Evolutionary conservation across 345 rosid genomes (phyloP), one percentile per base, ranked within the genome.

Genomic region (Salix koriyanagi): DNA sequence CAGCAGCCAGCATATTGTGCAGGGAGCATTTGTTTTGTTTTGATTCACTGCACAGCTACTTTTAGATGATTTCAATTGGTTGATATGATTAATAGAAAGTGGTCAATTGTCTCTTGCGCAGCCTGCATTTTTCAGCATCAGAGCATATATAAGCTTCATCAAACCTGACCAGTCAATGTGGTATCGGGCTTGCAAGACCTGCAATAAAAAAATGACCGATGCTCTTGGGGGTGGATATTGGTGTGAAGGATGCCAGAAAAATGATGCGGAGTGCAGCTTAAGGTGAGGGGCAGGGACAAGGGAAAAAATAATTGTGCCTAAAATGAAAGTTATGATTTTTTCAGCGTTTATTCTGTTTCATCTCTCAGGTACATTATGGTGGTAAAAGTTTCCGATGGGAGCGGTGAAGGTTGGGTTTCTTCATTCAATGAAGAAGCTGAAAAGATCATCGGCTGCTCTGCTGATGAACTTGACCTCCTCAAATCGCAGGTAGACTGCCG

Each of bases 241-340:
- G 98, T 95, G 99, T 77, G 99, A 95, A 82, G 94, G 93, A 64
- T 95, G 99, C 86, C 98, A 95, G 87, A 93, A 90, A 82, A 93
- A 84, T 75, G 94, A 91, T 52, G 88, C 87, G 37, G 94, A 91
- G 71, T 93, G 96, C 76, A 87, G 79, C 75, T 75, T 93, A 73
- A 91, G 99, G 98, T 92, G 39, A 73, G 85, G 68, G 16, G 21
- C 25, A 28, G 64, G 60, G 37, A 10, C 21, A 44, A 67, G 19
- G 7, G 23, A 42, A 15, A 32, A 4, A 42, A 19, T 13, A 15
- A 18, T 6, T 28, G 46, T 54, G 15, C 21, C 9, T 56, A 2
- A 12, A 14, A 21, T 13, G 25, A 62, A 21, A 76, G 34, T 48
- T 44, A n/a, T 6, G 65, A 37, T 65, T 5, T 5, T 36, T 64